Evolutionary conservation across 257 asterid species (phyloP).

Genomic region (Solanum peruvianum): DNA sequence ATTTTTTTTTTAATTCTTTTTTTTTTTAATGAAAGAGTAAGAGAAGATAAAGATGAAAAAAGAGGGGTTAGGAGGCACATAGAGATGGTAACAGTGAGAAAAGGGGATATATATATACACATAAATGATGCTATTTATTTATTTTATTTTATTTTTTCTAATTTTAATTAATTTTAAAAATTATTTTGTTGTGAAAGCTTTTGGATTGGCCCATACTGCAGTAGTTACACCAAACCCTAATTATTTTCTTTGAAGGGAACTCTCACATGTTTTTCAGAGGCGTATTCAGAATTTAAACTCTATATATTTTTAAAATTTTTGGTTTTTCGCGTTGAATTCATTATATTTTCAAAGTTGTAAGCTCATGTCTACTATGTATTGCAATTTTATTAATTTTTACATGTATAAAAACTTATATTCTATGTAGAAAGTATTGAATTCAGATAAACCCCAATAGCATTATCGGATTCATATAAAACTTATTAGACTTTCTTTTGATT

Average conservation of each 20-base stretch:
- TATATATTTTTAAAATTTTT: not conserved
- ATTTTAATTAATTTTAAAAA: not conserved
- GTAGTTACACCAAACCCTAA: conserved; percentile 15
- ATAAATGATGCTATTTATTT: not conserved
- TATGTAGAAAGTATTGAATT: not conserved
- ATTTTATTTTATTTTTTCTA: not conserved
- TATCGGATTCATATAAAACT: not conserved
- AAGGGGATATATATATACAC: not conserved
- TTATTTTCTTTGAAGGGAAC: not conserved
- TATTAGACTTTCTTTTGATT: not conserved
- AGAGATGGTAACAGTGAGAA: conserved; percentile 2
- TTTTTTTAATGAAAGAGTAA: not conserved
- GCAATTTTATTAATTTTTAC: not conserved
- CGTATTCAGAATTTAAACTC: not conserved
- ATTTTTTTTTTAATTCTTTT: not conserved
- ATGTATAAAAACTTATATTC: not conserved
- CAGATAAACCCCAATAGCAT: not conserved
- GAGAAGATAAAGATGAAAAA: not conserved
- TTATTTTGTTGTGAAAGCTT: not conserved
- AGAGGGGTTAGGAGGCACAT: conserved; percentile 1
- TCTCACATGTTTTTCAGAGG: not conserved
- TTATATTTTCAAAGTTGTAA: not conserved
- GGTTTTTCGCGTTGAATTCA: not conserved
- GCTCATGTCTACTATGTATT: not conserved
- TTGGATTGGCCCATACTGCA: not conserved